Base-by-base conservation (phyloP, 2,329 filamentous ascomycete species). In the Aquanectria penicillioides region DNA sequence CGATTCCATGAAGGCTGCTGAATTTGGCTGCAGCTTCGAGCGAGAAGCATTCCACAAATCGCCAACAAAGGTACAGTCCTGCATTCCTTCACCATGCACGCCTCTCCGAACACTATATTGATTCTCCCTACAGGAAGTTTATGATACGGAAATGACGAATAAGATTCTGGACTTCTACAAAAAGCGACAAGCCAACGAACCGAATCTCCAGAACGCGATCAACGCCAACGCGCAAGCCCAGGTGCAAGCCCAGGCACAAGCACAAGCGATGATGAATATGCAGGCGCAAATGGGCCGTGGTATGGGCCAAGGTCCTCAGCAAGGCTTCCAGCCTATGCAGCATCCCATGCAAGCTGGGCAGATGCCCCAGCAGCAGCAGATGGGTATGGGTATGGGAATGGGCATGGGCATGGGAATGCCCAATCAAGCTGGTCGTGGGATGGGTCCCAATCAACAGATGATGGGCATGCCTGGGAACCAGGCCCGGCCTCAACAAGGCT, bases 271-370 rank as follows among this genome's bases (percentile, higher is more conserved):
- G 76, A 80, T 86, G 77, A 83, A 78, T 57, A 80, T 85, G 76
- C 81, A 82, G 58, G 78, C 76, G 11, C 80, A 83, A 61, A 81
- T 86, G 76, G 78, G 79, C 33, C 79, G 84, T 29, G 79, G 78
- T 11, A 80, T 83, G 73, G 78, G 77, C 1, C 83, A 83, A 65
- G 78, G 76, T 6, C 73, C 76, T 2, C 85, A 83, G 59, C 84
- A 81, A 65, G 80, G 78, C 1, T 87, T 88, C 57, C 85, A 85
- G 60, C 81, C 83, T 43, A 77, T 87, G 29, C 85, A 86, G 57
- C 84, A 86, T 52, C 83, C 80, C 53, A 86, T 86, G 83, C 85
- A 87, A 65, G 74, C 80, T 4, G 79, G 82, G 1, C 81, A 80
- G 31, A 79, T 86, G 20, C 77, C 81, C 9, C 84, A 83, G 57